Percentiles rank a stretch among this genome's conserved stretches.
Evolutionary conservation across 1,284 basidiomycete genomes (phyloP).

Genomic region (Quambalaria eucalypti): DNA sequence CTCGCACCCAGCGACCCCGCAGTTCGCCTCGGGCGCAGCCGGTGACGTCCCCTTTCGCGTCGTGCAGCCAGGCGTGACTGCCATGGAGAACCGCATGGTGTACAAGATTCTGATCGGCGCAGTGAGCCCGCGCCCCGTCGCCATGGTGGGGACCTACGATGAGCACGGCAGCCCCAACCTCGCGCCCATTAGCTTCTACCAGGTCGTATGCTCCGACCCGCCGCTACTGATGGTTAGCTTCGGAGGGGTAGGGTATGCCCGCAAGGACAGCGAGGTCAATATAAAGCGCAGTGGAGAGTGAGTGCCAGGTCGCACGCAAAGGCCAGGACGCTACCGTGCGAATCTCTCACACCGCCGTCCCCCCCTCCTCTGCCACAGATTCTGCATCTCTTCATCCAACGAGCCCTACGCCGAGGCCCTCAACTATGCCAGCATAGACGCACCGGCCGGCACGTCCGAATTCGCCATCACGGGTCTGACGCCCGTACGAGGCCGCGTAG

Average conservation of each 20-base stretch:
- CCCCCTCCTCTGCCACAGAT: not conserved
- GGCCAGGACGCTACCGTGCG: no score
- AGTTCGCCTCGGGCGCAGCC: not conserved
- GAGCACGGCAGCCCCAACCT: constrained; percentile 23
- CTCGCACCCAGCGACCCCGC: not conserved
- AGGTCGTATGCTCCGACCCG: constrained; percentile 35
- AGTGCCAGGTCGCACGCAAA: no score
- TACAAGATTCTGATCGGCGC: constrained; percentile 35
- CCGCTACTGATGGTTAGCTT: constrained; percentile 35
- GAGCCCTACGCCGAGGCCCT: constrained; percentile 34
- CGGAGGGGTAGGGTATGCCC: constrained; percentile 16
- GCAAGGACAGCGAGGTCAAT: constrained; percentile 33
- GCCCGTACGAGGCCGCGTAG: constrained; percentile 23
- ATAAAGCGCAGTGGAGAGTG: constrained; percentile 20
- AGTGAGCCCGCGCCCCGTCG: constrained; percentile 32
- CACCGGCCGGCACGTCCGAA: constrained; percentile 22
- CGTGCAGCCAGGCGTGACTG: constrained; percentile 25
- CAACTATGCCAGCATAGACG: constrained; percentile 34
- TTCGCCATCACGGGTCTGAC: constrained; percentile 29
- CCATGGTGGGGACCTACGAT: constrained; percentile 27
- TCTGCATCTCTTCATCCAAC: constrained; percentile 8
- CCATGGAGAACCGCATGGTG: constrained; percentile 15
- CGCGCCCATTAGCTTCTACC: constrained; percentile 32
- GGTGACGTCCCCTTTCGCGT: constrained; percentile 11
- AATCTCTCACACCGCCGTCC: no score